Conservation (phyloP, 2,329 filamentous ascomycete genomes). For the Aspergillus fumigatus region DNA sequence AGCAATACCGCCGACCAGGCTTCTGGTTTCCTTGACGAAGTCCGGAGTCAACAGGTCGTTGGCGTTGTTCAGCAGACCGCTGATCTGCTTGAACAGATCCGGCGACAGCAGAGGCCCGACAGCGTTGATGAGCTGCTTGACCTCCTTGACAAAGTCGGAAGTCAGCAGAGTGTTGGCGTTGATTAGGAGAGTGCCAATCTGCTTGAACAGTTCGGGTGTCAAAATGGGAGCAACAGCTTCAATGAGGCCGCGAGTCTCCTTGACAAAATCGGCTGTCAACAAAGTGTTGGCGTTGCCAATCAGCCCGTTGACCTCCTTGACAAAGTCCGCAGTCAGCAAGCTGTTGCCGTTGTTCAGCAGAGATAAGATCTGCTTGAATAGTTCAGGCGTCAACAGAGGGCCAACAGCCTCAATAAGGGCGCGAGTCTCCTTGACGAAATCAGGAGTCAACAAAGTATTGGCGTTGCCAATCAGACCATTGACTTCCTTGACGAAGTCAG, state of each 20-base stretch:
- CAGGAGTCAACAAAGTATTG: slow-evolving; percentile 5
- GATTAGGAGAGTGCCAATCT: slow-evolving; percentile 19
- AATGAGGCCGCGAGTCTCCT: slow-evolving; percentile 22
- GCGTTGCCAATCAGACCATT: slow-evolving; percentile 8
- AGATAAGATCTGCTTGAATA: slow-evolving; percentile 2
- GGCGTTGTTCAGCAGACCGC: slow-evolving; percentile 18
- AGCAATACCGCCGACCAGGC: slow-evolving; percentile 20
- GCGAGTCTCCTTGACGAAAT: slow-evolving; percentile 2
- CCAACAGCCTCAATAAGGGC: slow-evolving; percentile 1
- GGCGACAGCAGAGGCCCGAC: slow-evolving; percentile 21
- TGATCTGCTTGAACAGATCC: slow-evolving; percentile 18
- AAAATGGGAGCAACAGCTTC: slow-evolving; percentile 19
- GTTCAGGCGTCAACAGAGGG: slow-evolving; percentile 1
- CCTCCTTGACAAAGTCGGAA: slow-evolving; percentile 23
- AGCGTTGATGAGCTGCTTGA: slow-evolving; percentile 17
- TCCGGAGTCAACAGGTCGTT: slow-evolving; percentile 19
- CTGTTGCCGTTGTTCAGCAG: slow-evolving; percentile 2
- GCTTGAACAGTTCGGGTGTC: slow-evolving; percentile 20
- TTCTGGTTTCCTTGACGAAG: slow-evolving; percentile 23
- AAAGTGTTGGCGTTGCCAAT: slow-evolving; percentile 25
- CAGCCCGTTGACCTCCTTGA: slow-evolving; percentile 15
- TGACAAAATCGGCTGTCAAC: slow-evolving; percentile 27
- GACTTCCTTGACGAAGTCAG: slow-evolving; percentile 9
- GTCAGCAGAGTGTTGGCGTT: slow-evolving; percentile 29
- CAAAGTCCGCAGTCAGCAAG: slow-evolving; percentile 4